phyloP scores from a whole-genome alignment of 805 yeast species.

The Monosporozyma solicola region DNA sequence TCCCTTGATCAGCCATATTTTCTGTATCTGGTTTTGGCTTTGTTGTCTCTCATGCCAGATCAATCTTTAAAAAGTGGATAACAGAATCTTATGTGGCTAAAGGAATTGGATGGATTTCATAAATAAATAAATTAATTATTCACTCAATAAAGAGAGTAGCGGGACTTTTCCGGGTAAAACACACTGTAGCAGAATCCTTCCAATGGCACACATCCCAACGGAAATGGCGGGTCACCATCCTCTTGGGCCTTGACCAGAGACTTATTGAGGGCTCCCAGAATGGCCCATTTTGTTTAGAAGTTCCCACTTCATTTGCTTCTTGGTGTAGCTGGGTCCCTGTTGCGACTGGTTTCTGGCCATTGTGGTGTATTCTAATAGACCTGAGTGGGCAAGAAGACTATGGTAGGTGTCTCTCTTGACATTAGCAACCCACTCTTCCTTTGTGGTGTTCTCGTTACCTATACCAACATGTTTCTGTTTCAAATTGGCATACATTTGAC shows the following conservation, averaged over 20 bases:
- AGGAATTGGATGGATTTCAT: neutral
- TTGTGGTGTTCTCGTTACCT: constrained; percentile 64
- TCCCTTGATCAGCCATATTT: constrained; percentile 4
- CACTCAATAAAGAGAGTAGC: neutral
- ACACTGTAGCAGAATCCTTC: neutral
- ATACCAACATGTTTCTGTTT: constrained; percentile 63
- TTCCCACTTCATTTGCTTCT: constrained; percentile 19
- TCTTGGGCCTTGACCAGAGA: neutral
- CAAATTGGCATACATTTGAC: constrained; percentile 45
- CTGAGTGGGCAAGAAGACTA: constrained; percentile 23
- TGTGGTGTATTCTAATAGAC: constrained; percentile 24
- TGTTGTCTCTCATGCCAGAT: neutral
- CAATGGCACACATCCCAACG: neutral
- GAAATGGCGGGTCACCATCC: neutral
- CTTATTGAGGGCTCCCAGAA: neutral
- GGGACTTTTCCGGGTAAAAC: neutral
- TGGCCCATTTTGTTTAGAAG: constrained; percentile 22
- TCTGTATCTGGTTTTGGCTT: neutral
- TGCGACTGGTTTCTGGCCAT: constrained; percentile 12
- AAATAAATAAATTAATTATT: neutral
- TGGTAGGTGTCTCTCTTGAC: constrained; percentile 25
- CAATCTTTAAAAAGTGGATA: neutral
- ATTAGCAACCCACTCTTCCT: constrained; percentile 61
- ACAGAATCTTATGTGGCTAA: neutral
- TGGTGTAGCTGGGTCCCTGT: constrained; percentile 5